Evolutionary conservation across 768 basidiomycete species (phyloP).

Genomic region (Clathrus columnatus): DNA sequence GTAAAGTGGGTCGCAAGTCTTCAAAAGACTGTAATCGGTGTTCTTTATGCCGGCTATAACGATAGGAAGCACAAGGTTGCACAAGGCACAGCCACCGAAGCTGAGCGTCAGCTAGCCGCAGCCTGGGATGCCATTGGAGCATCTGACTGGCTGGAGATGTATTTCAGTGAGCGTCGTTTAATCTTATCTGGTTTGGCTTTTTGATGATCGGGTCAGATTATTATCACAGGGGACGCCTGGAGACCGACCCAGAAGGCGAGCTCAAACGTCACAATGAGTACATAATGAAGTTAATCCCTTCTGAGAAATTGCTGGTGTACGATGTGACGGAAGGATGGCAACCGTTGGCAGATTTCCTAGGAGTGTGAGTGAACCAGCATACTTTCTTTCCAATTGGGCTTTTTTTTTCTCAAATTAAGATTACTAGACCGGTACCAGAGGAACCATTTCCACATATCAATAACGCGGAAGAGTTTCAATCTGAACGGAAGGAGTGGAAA

Average conservation of each 20-base stretch:
- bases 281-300: neutral
- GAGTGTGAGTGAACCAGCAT: neutral
- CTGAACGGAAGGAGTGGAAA: too few species aligned
- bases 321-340: conserved; percentile 1
- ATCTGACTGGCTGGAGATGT: neutral
- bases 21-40: neutral
- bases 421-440: neutral
- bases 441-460: conserved; percentile 6
- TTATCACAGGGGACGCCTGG: neutral
- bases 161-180: neutral
- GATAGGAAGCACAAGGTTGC: too few species aligned
- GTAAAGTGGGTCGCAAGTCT: neutral
- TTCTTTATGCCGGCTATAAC: too few species aligned
- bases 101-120: too few species aligned
- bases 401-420: neutral
- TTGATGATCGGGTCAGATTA: neutral
- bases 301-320: conserved; percentile 2
- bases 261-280: neutral
- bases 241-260: too few species aligned
- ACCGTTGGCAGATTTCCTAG: neutral
- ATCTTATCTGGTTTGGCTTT: neutral
- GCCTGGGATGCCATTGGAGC: too few species aligned
- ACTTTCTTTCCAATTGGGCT: neutral
- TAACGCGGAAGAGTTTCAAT: neutral
- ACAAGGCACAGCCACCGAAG: neutral